Percentiles rank a stretch among this genome's conserved stretches.
Evolutionary conservation across 495 filamentous ascomycete species (phyloP).

Genomic region (Xylaria flabelliformis): DNA sequence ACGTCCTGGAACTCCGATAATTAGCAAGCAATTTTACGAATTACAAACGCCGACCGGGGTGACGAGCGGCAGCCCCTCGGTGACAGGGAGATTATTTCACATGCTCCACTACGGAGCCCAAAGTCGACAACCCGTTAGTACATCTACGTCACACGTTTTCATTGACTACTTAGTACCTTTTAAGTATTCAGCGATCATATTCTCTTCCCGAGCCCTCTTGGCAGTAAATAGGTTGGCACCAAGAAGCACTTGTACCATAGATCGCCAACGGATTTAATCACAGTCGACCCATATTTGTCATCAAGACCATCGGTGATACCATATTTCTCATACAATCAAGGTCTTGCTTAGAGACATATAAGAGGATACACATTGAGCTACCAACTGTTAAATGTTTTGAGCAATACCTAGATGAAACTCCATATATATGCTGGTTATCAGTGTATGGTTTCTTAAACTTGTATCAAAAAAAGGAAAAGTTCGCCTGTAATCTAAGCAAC

Average conservation of each 20-base stretch:
- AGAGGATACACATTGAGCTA: not conserved
- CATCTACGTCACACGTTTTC: not conserved
- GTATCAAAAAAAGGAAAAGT: not conserved
- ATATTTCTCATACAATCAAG: not conserved
- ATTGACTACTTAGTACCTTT: not conserved
- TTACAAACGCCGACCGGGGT: not conserved
- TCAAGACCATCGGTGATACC: constrained; percentile 13
- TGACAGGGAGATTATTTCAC: not conserved
- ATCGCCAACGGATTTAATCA: not conserved
- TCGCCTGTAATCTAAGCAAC: not conserved
- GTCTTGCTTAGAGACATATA: not conserved
- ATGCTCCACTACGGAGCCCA: not conserved
- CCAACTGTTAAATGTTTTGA: not conserved
- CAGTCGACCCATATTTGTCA: constrained; percentile 16
- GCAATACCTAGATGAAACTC: too few species aligned
- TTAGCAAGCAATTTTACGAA: not conserved
- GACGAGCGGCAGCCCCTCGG: not conserved
- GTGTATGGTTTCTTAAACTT: not conserved
- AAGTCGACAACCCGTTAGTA: not conserved
- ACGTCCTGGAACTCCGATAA: not conserved
- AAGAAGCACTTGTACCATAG: not conserved
- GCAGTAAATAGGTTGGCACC: not conserved
- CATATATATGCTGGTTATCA: not conserved
- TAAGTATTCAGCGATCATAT: not conserved
- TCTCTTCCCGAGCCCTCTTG: not conserved